Base-by-base conservation (phyloP, 192 early-diverging fungal genomes). In the Entophlyctis helioformis region DNA sequence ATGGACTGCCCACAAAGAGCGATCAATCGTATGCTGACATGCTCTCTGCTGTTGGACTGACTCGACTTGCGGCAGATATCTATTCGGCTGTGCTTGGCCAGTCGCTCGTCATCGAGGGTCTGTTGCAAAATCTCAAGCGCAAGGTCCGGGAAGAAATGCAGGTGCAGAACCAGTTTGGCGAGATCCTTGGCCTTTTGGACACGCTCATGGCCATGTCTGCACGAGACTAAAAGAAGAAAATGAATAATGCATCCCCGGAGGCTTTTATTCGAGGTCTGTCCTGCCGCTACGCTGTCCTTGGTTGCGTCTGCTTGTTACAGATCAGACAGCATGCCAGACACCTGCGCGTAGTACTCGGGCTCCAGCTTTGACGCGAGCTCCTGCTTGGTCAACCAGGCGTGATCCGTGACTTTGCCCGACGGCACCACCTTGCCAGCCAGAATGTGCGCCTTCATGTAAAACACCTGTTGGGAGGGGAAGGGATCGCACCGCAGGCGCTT, bases 371-470 rank as follows among this genome's bases (percentile, higher is more conserved):
- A 35, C 40, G 53, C 51, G 45, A 84, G 58, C 51, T 85, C 83
- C 42, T 76, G 51, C 61, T 80, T 81, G 10, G 77, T 84, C 36
- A 83, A 60, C 85, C 85, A 88, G 19, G 78, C 82, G 61, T 74
- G 77, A 46, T 85, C 80, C 13, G 65, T 48, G 53, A 81, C 63
- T 20, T 73, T 56, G 13, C 69, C 59, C 45, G 79, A 72, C 9
- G 74, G 59, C 41, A 66, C 47, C 15, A 73, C 81, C 59, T 87
- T 79, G 3, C 89, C 89, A 5, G 77, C 63, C 15, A 88, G 64
- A 36, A 87, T 84, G 36, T 86, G 79, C 0, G 76, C 78, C 64
- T 89, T 89, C 78, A 93, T 80, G 53, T 82, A 89, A 62, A 93
- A 93, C 6, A 80, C 69, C 71, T 86, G 48, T 2, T 29, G 10